A percentile compares a stretch with the other conserved stretches of the same genome.
Conservation (phyloP, 768 basidiomycete species). For the Pleurotus platypus region DNA sequence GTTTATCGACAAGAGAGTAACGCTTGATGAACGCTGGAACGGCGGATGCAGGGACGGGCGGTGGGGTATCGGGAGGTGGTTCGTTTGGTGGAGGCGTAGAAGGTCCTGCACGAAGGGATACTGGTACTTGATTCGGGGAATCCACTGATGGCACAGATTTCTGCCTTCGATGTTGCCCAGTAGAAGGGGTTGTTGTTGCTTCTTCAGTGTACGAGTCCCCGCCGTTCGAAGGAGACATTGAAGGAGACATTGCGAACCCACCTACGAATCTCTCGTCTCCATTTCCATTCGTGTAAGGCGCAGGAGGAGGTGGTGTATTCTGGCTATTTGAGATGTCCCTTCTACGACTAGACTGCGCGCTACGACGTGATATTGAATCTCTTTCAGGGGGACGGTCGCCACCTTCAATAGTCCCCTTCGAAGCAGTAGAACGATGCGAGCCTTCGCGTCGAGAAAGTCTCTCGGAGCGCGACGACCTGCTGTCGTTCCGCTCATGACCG, state of each 20-base stretch:
- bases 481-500: slow-evolving; percentile 52
- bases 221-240: slow-evolving; percentile 10
- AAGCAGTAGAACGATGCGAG: slow-evolving; percentile 46
- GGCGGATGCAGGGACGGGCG: slow-evolving; percentile 25
- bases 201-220: slow-evolving; percentile 15
- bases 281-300: slow-evolving; percentile 20
- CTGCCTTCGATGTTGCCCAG: slow-evolving; percentile 16
- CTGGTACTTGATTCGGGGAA: slow-evolving; percentile 12
- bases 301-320: neutral
- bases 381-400: slow-evolving; percentile 32
- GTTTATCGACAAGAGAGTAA: slow-evolving; percentile 77
- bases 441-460: slow-evolving; percentile 37
- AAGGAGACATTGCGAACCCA: slow-evolving; percentile 35
- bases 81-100: slow-evolving; percentile 12
- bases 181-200: neutral
- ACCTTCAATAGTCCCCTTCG: slow-evolving; percentile 36
- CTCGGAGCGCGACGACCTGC: slow-evolving; percentile 51
- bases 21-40: slow-evolving; percentile 73
- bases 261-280: slow-evolving; percentile 47
- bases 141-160: slow-evolving; percentile 11
- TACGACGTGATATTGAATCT: slow-evolving; percentile 31
- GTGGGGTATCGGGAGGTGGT: slow-evolving; percentile 9
- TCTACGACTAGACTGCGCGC: slow-evolving; percentile 36
- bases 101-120: slow-evolving; percentile 17
- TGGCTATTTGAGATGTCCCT: slow-evolving; percentile 18